A percentile compares a stretch with the other conserved stretches of the same genome.
phyloP scores from a whole-genome alignment of 768 basidiomycete genomes.

The Boletales sp. region DNA sequence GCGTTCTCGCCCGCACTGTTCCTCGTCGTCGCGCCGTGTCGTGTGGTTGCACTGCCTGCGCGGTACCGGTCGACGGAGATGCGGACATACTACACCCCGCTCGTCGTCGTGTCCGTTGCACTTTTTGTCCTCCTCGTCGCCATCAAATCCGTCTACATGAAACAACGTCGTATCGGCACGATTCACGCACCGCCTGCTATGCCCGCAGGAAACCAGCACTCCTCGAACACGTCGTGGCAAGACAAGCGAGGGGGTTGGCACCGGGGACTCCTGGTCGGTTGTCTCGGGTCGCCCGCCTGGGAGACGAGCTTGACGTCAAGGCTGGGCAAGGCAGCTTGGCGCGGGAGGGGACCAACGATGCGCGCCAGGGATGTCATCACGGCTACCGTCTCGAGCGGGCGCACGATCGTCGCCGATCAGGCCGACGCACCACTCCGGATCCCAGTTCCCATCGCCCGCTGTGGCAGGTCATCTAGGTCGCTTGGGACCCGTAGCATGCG shows the following conservation, averaged over 20 bases:
- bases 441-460: not conserved
- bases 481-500: not conserved
- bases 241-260: conserved; percentile 2
- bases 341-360: too few relatives aligned
- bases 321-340: conserved; percentile 5
- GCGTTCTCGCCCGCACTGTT: not conserved
- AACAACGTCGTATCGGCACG: conserved; percentile 24
- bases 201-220: not conserved
- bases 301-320: conserved; percentile 20
- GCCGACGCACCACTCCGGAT: not conserved
- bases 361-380: not conserved
- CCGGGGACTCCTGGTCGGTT: conserved; percentile 25
- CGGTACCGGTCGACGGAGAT: not conserved
- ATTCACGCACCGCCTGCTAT: conserved; percentile 16
- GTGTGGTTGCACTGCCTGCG: conserved; percentile 13
- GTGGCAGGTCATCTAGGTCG: not conserved
- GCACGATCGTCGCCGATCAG: conserved; percentile 3
- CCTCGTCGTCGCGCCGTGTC: not conserved
- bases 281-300: conserved; percentile 31
- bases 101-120: conserved; percentile 11
- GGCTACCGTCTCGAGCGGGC: conserved; percentile 9
- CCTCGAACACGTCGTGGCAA: conserved; percentile 2
- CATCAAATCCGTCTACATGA: conserved; percentile 27
- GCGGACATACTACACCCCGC: conserved; percentile 5
- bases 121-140: conserved; percentile 20